A percentile compares a stretch with the other conserved stretches of the same genome.
Evolutionary conservation across 768 basidiomycete genomes (phyloP).

Genomic region (Lactarius akahatsu): DNA sequence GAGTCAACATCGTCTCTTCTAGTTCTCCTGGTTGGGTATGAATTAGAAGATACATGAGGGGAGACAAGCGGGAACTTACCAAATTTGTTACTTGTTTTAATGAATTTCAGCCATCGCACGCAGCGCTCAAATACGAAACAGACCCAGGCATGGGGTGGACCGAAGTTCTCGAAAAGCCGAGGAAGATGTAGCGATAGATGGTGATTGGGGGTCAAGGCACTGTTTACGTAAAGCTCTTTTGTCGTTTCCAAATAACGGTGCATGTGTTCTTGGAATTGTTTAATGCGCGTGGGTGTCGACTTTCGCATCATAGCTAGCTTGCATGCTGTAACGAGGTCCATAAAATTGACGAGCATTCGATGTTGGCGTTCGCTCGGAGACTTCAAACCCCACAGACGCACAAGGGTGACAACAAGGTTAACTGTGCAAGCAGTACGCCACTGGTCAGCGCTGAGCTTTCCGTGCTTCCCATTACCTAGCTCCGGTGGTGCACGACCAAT

Average conservation of each 20-base stretch:
- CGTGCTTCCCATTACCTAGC: constrained; percentile 27
- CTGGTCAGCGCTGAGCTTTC: constrained; percentile 33
- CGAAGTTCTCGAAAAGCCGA: constrained; percentile 35
- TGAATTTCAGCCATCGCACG: constrained; percentile 36
- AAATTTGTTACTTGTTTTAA: constrained; percentile 36
- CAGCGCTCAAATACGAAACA: constrained; percentile 40
- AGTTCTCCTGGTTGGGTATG: constrained; percentile 32
- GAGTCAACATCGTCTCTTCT: constrained; percentile 31
- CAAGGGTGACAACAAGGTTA: constrained; percentile 30
- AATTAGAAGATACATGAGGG: background rate
- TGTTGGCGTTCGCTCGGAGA: background rate
- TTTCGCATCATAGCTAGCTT: constrained; percentile 34
- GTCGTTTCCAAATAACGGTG: constrained; percentile 36
- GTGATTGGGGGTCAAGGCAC: constrained; percentile 38
- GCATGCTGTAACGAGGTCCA: constrained; percentile 39
- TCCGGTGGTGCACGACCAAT: constrained; percentile 25
- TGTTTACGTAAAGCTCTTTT: constrained; percentile 35
- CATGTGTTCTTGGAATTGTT: constrained; percentile 35
- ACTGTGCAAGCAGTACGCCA: constrained; percentile 30
- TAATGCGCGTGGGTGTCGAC: constrained; percentile 31
- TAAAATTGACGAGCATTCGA: constrained; percentile 29
- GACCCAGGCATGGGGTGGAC: constrained; percentile 41
- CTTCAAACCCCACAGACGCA: constrained; percentile 30
- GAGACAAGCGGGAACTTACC: constrained; percentile 31
- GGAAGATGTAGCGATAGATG: constrained; percentile 44